A percentile compares a stretch with the other conserved stretches of the same genome.
These are phyloP conservation scores for Rhizopogon sp. DNA, from an alignment of 768 basidiomycete genomes.

Conservation along the genomic window DNA sequence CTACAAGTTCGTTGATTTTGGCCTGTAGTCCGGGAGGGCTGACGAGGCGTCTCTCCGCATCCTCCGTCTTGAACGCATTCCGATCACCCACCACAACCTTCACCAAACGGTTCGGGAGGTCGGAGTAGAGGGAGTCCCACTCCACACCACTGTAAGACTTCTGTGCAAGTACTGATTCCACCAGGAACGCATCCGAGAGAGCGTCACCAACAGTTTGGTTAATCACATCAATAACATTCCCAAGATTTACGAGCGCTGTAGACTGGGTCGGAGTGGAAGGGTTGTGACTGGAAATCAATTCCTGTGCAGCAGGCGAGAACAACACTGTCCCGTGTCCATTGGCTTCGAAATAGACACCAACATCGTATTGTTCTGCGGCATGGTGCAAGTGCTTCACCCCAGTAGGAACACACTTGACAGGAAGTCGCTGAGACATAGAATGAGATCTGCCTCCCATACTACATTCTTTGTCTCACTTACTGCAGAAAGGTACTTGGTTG, in stretches of 20 bases:
- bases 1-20: conserved; percentile 76
- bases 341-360: conserved; percentile 99
- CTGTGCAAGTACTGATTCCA: conserved; percentile 88
- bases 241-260: conserved; percentile 72
- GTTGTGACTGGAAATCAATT: conserved; percentile 53
- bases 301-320: conserved; percentile 76
- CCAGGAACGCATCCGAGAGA: conserved; percentile 91
- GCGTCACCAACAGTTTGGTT: conserved; percentile 99
- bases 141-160: conserved; percentile 76
- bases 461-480: conserved; percentile 35
- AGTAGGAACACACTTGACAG: conserved; percentile 92
- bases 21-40: conserved; percentile 76
- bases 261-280: conserved; percentile 81
- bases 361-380: conserved; percentile 87
- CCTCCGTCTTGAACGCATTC: conserved; percentile 80
- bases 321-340: conserved; percentile 98
- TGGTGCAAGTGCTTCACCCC: conserved; percentile 99
- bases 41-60: conserved; percentile 87
- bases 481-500: conserved; percentile 85
- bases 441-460: background rate
- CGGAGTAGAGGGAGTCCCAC: conserved; percentile 92
- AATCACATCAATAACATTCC: conserved; percentile 77
- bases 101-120: conserved; percentile 91
- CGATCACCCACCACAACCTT: conserved; percentile 87
- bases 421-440: conserved; percentile 61